Evolutionary conservation across 768 basidiomycete genomes (phyloP), one percentile per base, ranked within the genome.

Genomic region (Glaciozyma antarctica): DNA sequence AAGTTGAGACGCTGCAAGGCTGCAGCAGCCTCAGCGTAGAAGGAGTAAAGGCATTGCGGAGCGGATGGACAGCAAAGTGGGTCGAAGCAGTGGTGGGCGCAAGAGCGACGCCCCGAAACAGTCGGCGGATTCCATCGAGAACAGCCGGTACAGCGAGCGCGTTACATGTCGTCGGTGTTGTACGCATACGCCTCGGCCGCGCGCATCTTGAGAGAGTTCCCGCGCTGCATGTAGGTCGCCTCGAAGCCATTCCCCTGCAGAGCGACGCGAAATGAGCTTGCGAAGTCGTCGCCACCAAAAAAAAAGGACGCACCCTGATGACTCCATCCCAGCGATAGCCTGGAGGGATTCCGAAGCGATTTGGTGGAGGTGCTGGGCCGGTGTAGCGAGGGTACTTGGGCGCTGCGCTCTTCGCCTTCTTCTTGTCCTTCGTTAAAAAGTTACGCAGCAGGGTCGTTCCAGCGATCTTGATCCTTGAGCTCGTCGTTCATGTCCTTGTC

Each of bases 271-370:
- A n/a, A 28, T 48, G 10, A 56, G 54, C 34, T 24, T 5, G 6
- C 38, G 1, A 24, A 43, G 24, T 10, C 12, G 13, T 21, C 6
- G 22, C 9, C 15, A 44, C 12, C 3, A 44, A n/a, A 44, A 45
- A 17, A 22, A 43, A n/a, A 26, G 34, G 57, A 45, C 57, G 22
- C 43, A 58, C 57, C 73, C 72, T 68, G 90, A 93, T 93, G 68
- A 98, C 95, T 34, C 95, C 95, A 75, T 99, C 95, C 95, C 95
- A 99, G 9, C 94, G 81, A 76, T 92, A 90, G 0, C 95, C 95
- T 30, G 95, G 95, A 69, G 83, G 87, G 68, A 99, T 97, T 28
- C 87, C 87, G 76, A 94, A 98, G 10, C 95, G 85, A 78, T 99
- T 98, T 12, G 94, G 93, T 19, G 91, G 87, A 1, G 90, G 89